These are phyloP conservation scores for Ascochyta viciae-villosae DNA, from an alignment of 2,329 filamentous ascomycete genomes.

Conservation along the genomic window DNA sequence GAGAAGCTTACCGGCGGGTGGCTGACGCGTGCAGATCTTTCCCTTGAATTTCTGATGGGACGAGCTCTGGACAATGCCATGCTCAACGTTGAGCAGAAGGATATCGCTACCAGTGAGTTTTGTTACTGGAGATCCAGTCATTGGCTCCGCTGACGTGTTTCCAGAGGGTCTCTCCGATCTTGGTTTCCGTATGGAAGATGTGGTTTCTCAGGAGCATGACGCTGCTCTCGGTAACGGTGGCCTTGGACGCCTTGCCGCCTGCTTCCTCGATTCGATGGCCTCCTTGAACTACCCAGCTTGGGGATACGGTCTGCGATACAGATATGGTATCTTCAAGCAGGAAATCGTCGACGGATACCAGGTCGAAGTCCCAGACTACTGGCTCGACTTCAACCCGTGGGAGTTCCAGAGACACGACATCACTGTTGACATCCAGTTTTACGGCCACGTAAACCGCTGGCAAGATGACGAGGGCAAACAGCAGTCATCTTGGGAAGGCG, in stretches of 20 bases:
- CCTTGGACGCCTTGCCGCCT: constrained; percentile 91
- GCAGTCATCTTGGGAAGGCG: constrained; percentile 82
- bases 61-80: constrained; percentile 97
- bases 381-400: constrained; percentile 99
- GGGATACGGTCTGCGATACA: constrained; percentile 95
- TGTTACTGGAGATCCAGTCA: background rate
- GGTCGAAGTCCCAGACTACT: constrained; percentile 97
- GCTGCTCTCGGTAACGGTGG: constrained; percentile 96
- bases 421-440: constrained; percentile 96
- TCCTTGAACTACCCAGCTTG: constrained; percentile 95
- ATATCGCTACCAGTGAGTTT: constrained; percentile 75
- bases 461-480: constrained; percentile 77
- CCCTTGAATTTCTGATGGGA: constrained; percentile 97
- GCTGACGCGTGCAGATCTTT: constrained; percentile 68
- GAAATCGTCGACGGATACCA: constrained; percentile 98
- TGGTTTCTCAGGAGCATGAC: constrained; percentile 94
- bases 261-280: constrained; percentile 95
- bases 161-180: constrained; percentile 84
- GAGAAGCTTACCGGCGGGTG: background rate
- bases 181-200: constrained; percentile 95
- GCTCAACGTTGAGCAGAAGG: constrained; percentile 91
- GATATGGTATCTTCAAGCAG: constrained; percentile 97
- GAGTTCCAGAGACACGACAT: constrained; percentile 97
- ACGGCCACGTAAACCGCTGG: constrained; percentile 79
- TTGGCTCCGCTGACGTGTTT: constrained; percentile 21